A percentile compares a stretch with the other conserved stretches of the same genome.
phyloP scores from a whole-genome alignment of 805 yeast species.

The Saccharomycopsis guyanensis region DNA sequence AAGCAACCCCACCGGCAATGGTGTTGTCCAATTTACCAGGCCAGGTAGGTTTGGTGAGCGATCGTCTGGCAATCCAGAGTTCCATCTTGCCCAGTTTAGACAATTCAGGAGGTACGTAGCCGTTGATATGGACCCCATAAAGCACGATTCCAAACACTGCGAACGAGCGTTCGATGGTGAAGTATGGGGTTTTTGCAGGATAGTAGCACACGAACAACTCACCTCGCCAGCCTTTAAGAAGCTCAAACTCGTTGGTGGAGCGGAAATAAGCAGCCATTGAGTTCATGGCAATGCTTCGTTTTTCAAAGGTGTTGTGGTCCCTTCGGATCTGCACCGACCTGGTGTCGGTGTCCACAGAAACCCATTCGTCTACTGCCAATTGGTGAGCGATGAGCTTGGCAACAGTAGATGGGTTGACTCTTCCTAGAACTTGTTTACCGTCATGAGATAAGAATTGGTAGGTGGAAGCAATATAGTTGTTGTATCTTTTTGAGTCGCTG shows the following conservation, averaged over 20 bases:
- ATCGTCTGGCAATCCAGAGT: conserved; percentile 81
- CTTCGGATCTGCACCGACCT: conserved; percentile 28
- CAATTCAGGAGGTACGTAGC: conserved; percentile 48
- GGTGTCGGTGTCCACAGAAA: conserved; percentile 25
- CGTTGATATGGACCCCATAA: conserved; percentile 85
- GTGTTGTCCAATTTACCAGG: conserved; percentile 91
- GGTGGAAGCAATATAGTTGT: conserved; percentile 18
- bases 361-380: background rate
- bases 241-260: conserved; percentile 28
- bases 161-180: conserved; percentile 72
- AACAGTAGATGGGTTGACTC: conserved; percentile 28
- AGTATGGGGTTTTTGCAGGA: conserved; percentile 47
- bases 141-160: conserved; percentile 80
- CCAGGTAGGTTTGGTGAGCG: conserved; percentile 73
- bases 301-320: conserved; percentile 32
- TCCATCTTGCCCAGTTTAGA: conserved; percentile 36
- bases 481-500: conserved; percentile 19
- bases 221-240: conserved; percentile 71
- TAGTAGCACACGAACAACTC: conserved; percentile 72
- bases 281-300: conserved; percentile 35
- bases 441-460: conserved; percentile 30
- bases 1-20: conserved; percentile 90
- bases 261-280: conserved; percentile 37
- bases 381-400: conserved; percentile 22
- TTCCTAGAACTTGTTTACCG: conserved; percentile 28